Base-by-base conservation (phyloP, 306 rosid genomes). In the Casuarina equisetifolia region DNA sequence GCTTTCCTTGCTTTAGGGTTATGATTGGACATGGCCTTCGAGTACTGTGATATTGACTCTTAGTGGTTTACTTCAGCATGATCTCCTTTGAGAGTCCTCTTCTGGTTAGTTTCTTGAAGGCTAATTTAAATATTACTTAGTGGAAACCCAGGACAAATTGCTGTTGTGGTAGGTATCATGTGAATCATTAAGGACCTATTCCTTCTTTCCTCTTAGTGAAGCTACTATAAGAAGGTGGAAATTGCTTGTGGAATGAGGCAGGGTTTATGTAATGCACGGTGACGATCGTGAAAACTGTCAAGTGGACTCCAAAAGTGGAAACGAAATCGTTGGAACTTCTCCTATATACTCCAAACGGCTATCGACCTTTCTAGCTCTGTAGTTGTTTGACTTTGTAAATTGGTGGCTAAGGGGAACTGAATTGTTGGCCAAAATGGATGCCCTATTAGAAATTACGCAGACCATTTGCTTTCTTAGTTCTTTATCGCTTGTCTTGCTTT, bases 291-390 rank as follows among this genome's bases (percentile, higher is more conserved):
- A 20, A 38, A 55, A 51, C 76, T 49, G 55, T 32, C 42, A 82
- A 69, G 17, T 71, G 75, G 54, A 40, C 44, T 75, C 69, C 51
- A 51, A 38, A 8, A 35, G 32, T 32, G 6, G 38, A 69, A 73
- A 69, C 9, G n/a, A 74, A 64, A 74, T 72, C 17, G 19, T 43
- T 38, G 49, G 58, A 48, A 55, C 43, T 51, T 73, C 61, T 16
- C 49, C 13, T n/a, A 32, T 38, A 50, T 72, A 8, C 73, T 55
- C 35, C 42, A n/a, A 17, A 67, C 9, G 64, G 39, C 15, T 58
- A 12, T 58, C 25, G 71, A 16, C 11, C 25, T 63, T 36, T 78
- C 75, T 48, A 59, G 70, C 62, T 64, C 7, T 52, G 57, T 64
- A 9, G 42, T 66, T 66, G 25, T n/a, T 4, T 7, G 8, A 42